These are phyloP conservation scores for Candida corydali DNA, from an alignment of 805 yeast species.

Conservation along the genomic window DNA sequence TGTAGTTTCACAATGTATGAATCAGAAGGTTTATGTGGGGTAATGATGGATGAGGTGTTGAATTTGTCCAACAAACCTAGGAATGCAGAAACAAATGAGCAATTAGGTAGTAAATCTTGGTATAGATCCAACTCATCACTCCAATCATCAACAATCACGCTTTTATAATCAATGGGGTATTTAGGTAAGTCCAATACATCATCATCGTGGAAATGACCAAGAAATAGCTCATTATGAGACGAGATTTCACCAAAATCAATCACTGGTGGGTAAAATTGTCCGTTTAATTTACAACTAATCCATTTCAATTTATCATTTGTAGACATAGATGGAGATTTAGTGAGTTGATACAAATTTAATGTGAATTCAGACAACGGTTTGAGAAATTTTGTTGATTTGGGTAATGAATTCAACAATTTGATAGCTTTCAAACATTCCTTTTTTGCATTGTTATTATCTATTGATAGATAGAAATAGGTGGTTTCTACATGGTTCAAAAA, in stretches of 20 bases:
- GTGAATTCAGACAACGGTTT: constrained; percentile 16
- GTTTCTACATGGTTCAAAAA: constrained; percentile 13
- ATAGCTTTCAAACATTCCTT: constrained; percentile 18
- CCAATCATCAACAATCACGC: constrained; percentile 28
- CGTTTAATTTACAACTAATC: constrained; percentile 26
- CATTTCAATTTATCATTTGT: constrained; percentile 20
- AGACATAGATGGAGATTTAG: neutral
- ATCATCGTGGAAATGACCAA: constrained; percentile 3
- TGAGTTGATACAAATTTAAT: constrained; percentile 18
- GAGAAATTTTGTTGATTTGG: constrained; percentile 9
- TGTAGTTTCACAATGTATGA: constrained; percentile 37
- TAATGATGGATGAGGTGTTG: neutral
- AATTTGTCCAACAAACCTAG: constrained; percentile 39
- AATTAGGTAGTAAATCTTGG: constrained; percentile 57
- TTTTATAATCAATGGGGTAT: constrained; percentile 7
- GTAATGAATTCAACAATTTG: constrained; percentile 18
- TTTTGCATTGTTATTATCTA: constrained; percentile 16
- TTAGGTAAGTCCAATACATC: constrained; percentile 13
- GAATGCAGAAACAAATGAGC: constrained; percentile 72
- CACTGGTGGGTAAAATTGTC: constrained; percentile 17
- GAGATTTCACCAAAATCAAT: constrained; percentile 13
- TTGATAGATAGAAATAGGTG: constrained; percentile 12
- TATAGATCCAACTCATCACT: constrained; percentile 31
- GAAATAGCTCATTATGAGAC: constrained; percentile 10
- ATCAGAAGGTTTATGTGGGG: constrained; percentile 19